A percentile compares a stretch with the other conserved stretches of the same genome.
Evolutionary conservation across 805 yeast species (phyloP).

Genomic region (Ogataea saltuana): DNA sequence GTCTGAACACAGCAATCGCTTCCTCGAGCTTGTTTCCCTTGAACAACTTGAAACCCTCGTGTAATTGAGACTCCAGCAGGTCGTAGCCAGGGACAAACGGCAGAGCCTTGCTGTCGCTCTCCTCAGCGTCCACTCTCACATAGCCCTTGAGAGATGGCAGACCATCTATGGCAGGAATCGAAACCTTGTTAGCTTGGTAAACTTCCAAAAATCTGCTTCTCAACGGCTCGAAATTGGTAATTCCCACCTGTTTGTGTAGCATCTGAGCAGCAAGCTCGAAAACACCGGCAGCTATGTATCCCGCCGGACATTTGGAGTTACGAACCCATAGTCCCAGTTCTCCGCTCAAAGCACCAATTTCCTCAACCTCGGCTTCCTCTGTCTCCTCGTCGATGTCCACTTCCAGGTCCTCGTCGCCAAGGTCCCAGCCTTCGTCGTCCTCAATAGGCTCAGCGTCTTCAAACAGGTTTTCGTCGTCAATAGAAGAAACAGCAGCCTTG

Average conservation of each 20-base stretch:
- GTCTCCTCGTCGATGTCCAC: conserved; percentile 47
- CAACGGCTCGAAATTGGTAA: conserved; percentile 83
- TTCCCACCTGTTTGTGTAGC: conserved; percentile 85
- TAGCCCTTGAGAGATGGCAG: conserved; percentile 68
- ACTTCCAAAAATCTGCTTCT: conserved; percentile 80
- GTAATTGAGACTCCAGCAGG: conserved; percentile 56
- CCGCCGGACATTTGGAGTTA: conserved; percentile 86
- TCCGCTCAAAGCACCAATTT: conserved; percentile 42
- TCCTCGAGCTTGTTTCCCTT: conserved; percentile 79
- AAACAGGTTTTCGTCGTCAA: conserved; percentile 43
- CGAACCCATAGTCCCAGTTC: conserved; percentile 84
- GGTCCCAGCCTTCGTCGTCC: conserved; percentile 77
- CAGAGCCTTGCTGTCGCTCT: conserved; percentile 45
- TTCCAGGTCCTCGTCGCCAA: conserved; percentile 78
- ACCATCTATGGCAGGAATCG: conserved; percentile 71
- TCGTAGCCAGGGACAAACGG: conserved; percentile 81
- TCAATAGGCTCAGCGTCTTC: conserved; percentile 51
- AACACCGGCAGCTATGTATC: conserved; percentile 93
- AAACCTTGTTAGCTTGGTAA: conserved; percentile 76
- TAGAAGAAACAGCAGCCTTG: conserved; percentile 7
- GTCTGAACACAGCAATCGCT: conserved; percentile 79
- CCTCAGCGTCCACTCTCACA: conserved; percentile 66
- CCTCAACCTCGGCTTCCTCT: conserved; percentile 39
- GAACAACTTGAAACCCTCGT: conserved; percentile 79
- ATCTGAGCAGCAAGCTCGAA: conserved; percentile 95